Base-by-base conservation (phyloP, 1,284 basidiomycete genomes). In the Kalmanozyma brasiliensis region DNA sequence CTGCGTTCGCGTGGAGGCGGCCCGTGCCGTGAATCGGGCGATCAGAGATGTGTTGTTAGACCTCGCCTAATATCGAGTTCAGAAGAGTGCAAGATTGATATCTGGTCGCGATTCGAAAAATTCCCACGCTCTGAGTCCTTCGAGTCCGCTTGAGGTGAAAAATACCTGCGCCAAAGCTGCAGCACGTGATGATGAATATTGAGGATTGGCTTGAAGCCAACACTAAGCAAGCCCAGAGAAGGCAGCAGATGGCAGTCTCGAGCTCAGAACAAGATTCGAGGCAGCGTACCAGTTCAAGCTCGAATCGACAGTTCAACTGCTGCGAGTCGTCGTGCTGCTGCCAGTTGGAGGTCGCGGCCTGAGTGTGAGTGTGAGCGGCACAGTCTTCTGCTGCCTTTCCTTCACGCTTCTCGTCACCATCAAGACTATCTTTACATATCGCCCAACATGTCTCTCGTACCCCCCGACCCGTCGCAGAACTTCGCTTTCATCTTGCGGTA, bases 401-500 rank as follows among this genome's bases (percentile, higher is more conserved):
- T 57, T 52, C 64, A 67, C 65, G 65, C 65, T 32, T 49, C 59
- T 63, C 59, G 65, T 68, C 65, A 68, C 65, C 60, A 64, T 63
- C 66, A 64, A 68, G 66, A 63, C 55, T 53, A 19, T 37, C 47
- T 52, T 32, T 46, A 56, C 53, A 52, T 49, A 62, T 66, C 47
- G 67, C 62, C 66, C 63, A 77, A 62, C 70, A 77, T 77, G 75
- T 77, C 75, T 73, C 75, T 77, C 65, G 75, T 75, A 46, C 70
- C 75, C 58, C 78, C 79, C 51, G 80, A 81, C 76, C 78, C 79
- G 52, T 81, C 80, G 65, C 77, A 79, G 74, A 74, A 80, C 68
- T 81, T 81, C 62, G 77, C 78, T 56, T 80, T 80, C 77, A 81
- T 81, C 62, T 67, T 81, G 73, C 80, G 77, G 76, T 78, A 53